Conservation (phyloP, 176 grass and related monocot genomes). For the Oryza officinalis region DNA sequence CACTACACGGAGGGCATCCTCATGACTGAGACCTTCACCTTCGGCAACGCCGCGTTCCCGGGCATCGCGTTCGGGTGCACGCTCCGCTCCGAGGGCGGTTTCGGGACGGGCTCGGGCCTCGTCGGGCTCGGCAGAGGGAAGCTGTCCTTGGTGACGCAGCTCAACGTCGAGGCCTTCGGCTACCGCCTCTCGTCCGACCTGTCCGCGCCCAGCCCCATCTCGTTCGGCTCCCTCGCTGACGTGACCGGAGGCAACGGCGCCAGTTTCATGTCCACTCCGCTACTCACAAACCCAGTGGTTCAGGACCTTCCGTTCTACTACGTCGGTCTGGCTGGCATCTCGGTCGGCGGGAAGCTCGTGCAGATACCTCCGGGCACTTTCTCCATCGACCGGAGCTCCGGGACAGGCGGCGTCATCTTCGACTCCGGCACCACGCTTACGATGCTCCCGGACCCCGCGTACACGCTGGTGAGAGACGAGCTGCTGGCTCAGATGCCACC, state of each 20-base stretch:
- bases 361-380: background rate
- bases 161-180: background rate
- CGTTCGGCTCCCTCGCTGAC: background rate
- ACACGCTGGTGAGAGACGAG: background rate
- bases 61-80: slow-evolving; percentile 12
- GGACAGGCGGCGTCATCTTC: background rate
- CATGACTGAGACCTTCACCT: background rate
- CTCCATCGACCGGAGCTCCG: background rate
- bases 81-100: background rate
- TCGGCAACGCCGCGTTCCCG: background rate
- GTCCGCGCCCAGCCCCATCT: background rate
- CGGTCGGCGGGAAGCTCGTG: background rate
- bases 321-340: background rate
- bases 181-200: slow-evolving; percentile 1
- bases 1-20: background rate
- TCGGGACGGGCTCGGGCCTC: background rate
- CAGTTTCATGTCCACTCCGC: background rate
- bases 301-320: background rate
- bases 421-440: background rate
- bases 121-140: background rate
- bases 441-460: background rate
- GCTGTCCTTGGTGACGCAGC: background rate
- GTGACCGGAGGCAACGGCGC: background rate
- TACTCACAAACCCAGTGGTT: background rate
- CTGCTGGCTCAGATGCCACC: background rate